These are phyloP conservation scores for Aegilops longissima DNA, from an alignment of 176 grass and related monocot species.

Conservation along the genomic window DNA sequence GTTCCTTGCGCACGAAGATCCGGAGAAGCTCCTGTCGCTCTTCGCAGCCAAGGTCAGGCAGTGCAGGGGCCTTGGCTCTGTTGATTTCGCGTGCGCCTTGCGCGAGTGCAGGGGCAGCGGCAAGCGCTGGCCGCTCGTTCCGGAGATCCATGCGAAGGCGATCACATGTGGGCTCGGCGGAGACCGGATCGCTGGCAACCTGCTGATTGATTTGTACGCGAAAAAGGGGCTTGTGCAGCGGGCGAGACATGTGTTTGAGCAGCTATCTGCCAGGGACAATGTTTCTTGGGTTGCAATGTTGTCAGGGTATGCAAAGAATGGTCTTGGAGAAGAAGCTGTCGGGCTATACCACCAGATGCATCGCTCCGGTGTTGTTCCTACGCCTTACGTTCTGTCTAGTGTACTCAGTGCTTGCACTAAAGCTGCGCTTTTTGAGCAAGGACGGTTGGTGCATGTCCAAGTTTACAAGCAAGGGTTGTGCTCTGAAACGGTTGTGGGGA, in stretches of 20 bases:
- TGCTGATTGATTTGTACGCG: conserved; percentile 53
- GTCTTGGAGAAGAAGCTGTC: conserved; percentile 52
- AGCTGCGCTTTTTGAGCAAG: conserved; percentile 39
- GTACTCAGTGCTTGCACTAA: conserved; percentile 65
- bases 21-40: not conserved
- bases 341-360: conserved; percentile 51
- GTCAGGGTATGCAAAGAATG: conserved; percentile 52
- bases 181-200: conserved; percentile 32
- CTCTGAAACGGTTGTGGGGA: conserved; percentile 55
- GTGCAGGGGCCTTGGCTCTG: not conserved
- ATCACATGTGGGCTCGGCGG: not conserved
- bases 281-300: conserved; percentile 77
- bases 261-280: conserved; percentile 54
- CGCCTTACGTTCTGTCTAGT: conserved; percentile 62
- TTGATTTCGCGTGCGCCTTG: conserved; percentile 23
- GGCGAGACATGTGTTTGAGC: conserved; percentile 51
- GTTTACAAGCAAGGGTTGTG: conserved; percentile 53
- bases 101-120: conserved; percentile 24
- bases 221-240: conserved; percentile 40
- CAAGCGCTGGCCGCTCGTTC: conserved; percentile 6
- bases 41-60: conserved; percentile 17
- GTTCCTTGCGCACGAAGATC: not conserved
- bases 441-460: conserved; percentile 56
- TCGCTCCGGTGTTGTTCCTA: conserved; percentile 31
- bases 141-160: conserved; percentile 20